A percentile compares a stretch with the other conserved stretches of the same genome.
These are phyloP conservation scores for Eucalyptus grandis DNA, from an alignment of 345 rosid genomes.

Conservation along the genomic window DNA sequence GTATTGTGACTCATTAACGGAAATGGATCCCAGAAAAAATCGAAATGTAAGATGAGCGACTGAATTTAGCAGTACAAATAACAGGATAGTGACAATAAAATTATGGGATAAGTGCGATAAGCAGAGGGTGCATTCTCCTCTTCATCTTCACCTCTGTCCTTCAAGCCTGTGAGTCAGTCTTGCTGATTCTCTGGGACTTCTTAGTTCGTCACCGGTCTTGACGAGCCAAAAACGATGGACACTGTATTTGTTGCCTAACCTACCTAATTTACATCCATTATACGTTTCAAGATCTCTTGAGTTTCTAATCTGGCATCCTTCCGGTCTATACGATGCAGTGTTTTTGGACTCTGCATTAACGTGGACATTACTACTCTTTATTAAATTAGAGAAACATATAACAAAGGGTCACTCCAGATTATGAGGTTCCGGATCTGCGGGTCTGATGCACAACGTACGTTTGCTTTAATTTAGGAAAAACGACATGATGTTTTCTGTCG, in stretches of 20 bases:
- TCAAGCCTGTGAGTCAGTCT: background rate
- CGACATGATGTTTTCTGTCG: background rate
- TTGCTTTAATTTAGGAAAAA: background rate
- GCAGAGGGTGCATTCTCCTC: background rate
- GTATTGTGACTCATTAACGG: background rate
- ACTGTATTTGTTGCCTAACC: background rate
- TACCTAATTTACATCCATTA: background rate
- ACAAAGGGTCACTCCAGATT: background rate
- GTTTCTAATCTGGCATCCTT: background rate
- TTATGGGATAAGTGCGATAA: background rate
- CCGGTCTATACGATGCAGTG: background rate
- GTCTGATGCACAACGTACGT: background rate
- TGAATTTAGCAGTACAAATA: background rate
- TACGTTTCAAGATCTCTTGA: background rate
- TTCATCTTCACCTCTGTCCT: background rate
- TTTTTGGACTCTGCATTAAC: background rate
- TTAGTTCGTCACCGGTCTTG: background rate
- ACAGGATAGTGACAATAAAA: background rate
- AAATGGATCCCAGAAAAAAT: background rate
- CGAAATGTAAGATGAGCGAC: background rate
- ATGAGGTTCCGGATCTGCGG: background rate
- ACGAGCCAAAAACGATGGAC: background rate
- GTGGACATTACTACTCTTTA: background rate
- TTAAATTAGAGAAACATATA: background rate
- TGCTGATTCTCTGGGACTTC: background rate